Percentiles rank a stretch among this genome's conserved stretches.
These are phyloP conservation scores for Chlamydomonas reinhardtii DNA, from an alignment of 163 green algal species.

Conservation along the genomic window DNA sequence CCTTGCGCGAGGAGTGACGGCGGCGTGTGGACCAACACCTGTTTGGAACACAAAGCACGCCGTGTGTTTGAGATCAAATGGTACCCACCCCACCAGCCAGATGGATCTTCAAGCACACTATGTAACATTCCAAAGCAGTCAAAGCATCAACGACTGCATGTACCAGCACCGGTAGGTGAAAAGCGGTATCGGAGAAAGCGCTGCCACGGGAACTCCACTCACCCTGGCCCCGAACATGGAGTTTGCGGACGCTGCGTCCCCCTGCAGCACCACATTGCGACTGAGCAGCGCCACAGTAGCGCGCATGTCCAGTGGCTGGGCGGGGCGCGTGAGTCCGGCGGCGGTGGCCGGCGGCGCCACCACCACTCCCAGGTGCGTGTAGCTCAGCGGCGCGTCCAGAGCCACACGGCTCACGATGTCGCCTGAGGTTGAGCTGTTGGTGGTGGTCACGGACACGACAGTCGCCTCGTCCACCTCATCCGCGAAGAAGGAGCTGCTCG, in stretches of 20 bases:
- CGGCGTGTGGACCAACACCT: constrained; percentile 34
- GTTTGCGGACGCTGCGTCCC: constrained; percentile 29
- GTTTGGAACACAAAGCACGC: neutral
- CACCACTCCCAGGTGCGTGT: constrained; percentile 55
- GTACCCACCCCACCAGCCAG: no score
- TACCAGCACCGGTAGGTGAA: no score
- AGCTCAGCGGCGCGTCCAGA: constrained; percentile 42
- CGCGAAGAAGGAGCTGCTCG: constrained; percentile 51
- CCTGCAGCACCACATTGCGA: constrained; percentile 60
- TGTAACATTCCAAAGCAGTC: no score
- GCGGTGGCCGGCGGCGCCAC: neutral
- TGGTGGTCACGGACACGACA: constrained; percentile 30
- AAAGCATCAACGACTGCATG: no score
- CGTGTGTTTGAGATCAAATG: no score
- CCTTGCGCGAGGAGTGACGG: constrained; percentile 4
- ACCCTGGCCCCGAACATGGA: constrained; percentile 1
- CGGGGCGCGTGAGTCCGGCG: neutral
- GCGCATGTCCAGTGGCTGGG: constrained; percentile 51
- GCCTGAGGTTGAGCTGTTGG: neutral
- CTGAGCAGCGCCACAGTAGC: constrained; percentile 53
- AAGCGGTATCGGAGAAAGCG: no score
- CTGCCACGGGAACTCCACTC: no score
- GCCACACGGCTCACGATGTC: neutral
- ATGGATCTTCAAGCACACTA: no score
- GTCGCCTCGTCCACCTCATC: constrained; percentile 55